Base-by-base conservation (phyloP, 805 yeast species). In the Lachancea nothofagi region DNA sequence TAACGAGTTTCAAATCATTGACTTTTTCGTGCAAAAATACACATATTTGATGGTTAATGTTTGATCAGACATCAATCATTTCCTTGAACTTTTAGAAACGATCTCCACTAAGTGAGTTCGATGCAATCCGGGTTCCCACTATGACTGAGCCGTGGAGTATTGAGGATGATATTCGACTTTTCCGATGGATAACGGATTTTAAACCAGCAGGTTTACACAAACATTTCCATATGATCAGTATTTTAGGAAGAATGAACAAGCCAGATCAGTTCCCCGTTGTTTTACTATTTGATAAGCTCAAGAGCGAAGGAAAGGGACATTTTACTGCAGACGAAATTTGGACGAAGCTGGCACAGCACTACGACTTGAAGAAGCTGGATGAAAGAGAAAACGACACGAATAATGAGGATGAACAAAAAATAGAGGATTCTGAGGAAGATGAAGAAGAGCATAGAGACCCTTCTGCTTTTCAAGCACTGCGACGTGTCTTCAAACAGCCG, bases 171-270 rank as follows among this genome's bases (percentile, higher is more conserved):
- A 74, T 77, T 24, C 67, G 69, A 44, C 67, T 83, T 19, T 73
- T 81, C 49, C 65, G 74, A 40, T 74, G 83, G 36, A 67, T 80
- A 1, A 76, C 86, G 47, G 78, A 74, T 50, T 70, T 67, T 62
- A 80, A 78, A 55, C 93, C 93, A 0, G 80, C 78, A 0, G 94
- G 94, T 1, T 53, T 56, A 23, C 52, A 65, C 38, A 71, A 67
- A 38, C 68, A 71, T 41, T 62, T 64, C 49, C 65, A 72, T 44
- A 58, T 74, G 63, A 57, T 55, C 25, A 51, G 62, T 39, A 51
- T 58, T 19, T 47, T 59, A 7, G 63, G 57, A 25, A 41, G 63
- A 29, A 52, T 60, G 58, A 65, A 65, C 41, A 62, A 48, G 62
- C 77, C 59, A 42, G 71, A 54, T 57, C 66, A 46, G 49, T 62